These are phyloP conservation scores for Dacryopinax primogenitus DNA, from an alignment of 768 basidiomycete species.

Conservation along the genomic window DNA sequence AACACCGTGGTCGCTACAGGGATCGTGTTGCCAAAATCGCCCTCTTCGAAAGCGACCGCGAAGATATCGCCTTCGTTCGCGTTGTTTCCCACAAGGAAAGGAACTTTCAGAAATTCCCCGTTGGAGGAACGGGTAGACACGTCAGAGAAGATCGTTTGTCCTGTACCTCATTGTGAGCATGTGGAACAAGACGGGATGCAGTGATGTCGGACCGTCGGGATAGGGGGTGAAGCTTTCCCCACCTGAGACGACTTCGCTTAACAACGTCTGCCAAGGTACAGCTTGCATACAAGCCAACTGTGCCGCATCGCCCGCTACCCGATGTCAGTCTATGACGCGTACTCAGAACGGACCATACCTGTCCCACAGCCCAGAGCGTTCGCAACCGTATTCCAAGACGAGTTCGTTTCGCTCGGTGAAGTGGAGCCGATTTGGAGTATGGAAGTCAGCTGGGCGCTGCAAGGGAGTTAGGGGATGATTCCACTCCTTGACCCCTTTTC, in stretches of 20 bases:
- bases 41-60: neutral
- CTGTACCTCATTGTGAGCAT: neutral
- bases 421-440: neutral
- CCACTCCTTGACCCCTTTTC: neutral
- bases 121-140: neutral
- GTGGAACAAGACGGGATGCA: neutral
- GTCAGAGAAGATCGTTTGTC: neutral
- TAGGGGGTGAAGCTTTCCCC: neutral
- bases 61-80: neutral
- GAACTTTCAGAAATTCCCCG: neutral
- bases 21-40: neutral
- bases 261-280: constrained; percentile 1
- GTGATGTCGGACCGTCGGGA: neutral
- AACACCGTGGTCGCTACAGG: neutral
- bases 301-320: neutral
- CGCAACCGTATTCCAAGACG: neutral
- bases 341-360: neutral
- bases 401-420: neutral
- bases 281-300: neutral
- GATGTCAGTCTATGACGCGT: neutral
- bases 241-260: neutral
- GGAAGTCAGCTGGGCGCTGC: neutral
- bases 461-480: neutral
- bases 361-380: neutral
- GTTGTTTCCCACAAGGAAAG: neutral